These are phyloP conservation scores for Suhomyces guaymorum DNA, from an alignment of 1,139 yeast species.

Conservation along the genomic window DNA sequence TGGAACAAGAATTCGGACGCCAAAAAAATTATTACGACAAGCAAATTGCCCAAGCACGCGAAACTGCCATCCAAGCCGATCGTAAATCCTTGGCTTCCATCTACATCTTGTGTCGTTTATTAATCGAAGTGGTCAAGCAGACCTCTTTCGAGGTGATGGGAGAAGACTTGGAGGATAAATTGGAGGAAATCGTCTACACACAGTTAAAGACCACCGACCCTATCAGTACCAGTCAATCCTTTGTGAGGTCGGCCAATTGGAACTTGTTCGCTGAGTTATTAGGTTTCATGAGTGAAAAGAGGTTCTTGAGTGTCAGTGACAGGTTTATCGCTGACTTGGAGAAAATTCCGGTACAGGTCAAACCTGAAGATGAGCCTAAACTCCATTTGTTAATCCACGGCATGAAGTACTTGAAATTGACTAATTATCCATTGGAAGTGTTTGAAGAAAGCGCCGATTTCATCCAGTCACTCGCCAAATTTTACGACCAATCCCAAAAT, in stretches of 20 bases:
- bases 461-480: constrained; percentile 79
- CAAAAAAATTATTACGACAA: constrained; percentile 33
- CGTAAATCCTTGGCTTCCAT: constrained; percentile 84
- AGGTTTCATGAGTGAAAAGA: constrained; percentile 84
- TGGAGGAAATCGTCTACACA: constrained; percentile 91
- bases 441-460: constrained; percentile 95
- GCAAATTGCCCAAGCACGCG: constrained; percentile 59
- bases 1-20: constrained; percentile 20
- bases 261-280: constrained; percentile 83
- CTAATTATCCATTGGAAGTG: constrained; percentile 81
- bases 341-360: constrained; percentile 54
- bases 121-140: constrained; percentile 90
- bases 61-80: constrained; percentile 80
- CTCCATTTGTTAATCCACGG: constrained; percentile 81
- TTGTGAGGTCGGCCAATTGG: constrained; percentile 91
- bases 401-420: constrained; percentile 79
- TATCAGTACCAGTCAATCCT: constrained; percentile 57
- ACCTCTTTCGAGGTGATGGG: constrained; percentile 73
- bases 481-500: constrained; percentile 67
- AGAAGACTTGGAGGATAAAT: constrained; percentile 75
- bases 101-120: constrained; percentile 86
- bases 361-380: constrained; percentile 65
- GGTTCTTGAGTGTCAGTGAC: constrained; percentile 87
- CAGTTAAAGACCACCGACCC: constrained; percentile 91
- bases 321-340: constrained; percentile 91